Evolutionary conservation across 805 yeast genomes (phyloP), one percentile per base, ranked within the genome.

Genomic region (Metschnikowia kunwiensis): DNA sequence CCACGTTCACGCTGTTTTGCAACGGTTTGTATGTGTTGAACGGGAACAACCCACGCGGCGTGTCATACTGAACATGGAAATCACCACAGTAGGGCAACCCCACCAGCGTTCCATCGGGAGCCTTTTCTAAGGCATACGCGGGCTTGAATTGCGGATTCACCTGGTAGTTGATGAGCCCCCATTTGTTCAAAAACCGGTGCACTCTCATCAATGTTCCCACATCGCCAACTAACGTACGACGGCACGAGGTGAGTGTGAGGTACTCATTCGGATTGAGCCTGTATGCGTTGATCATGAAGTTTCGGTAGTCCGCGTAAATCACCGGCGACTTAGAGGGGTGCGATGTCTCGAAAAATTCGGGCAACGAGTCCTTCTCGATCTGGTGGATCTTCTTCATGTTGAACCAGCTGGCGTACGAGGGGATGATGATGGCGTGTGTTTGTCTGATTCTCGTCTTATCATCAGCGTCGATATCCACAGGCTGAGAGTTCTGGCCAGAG

Each of bases 121-220:
- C 44, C 40, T 65, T 66, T 38, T 80, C 85, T 12, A 81, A 70
- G 2, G 71, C 68, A 34, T 77, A 69, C 17, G 73, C 72, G 3
- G 94, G 93, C 44, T 80, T 75, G 36, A 80, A 69, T 44, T 78
- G 84, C 1, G 89, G 86, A 55, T 82, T 85, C 2, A 89, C 94
- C 60, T 89, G 97, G 58, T 89, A 89, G 60, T 89, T 89, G 35
- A 89, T 86, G 34, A 89, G 68, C 0, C 97, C 97, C 97, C 97
- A 89, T 57, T 83, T 84, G 49, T 79, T 86, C 40, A 89, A 65
- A 55, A 89, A 88, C 34, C 80, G 73, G 54, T 86, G 95, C 7
- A 89, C 78, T 45, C 96, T 77, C 71, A 88, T 75, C 42, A 89
- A 74, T 0, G 96, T 77, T 2, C 94, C 91, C 5, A 87, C 95